A percentile compares a stretch with the other conserved stretches of the same genome.
Conservation (phyloP, 176 grass and related monocot genomes). For the Carex cristatella region DNA sequence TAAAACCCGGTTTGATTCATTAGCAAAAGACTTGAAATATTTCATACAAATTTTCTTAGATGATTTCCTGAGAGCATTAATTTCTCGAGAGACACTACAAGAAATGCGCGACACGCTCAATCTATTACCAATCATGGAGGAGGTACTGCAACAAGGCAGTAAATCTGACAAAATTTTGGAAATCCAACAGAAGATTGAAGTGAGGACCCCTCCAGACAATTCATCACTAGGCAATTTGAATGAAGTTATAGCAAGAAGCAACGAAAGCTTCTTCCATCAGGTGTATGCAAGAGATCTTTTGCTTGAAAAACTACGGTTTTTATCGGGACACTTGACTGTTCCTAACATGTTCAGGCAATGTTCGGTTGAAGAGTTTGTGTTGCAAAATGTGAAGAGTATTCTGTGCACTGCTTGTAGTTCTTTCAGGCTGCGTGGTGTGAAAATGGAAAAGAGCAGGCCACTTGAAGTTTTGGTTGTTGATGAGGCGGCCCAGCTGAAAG, state of each 20-base stretch:
- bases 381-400: constrained; percentile 32
- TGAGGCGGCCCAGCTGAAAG: constrained; percentile 74
- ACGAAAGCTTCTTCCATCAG: neutral
- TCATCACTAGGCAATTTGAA: constrained; percentile 16
- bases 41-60: constrained; percentile 19
- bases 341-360: neutral
- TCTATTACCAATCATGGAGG: constrained; percentile 1
- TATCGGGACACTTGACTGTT: constrained; percentile 25
- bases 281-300: constrained; percentile 16
- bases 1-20: neutral
- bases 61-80: constrained; percentile 36
- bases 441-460: neutral
- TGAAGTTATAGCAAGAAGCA: neutral
- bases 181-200: constrained; percentile 4
- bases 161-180: constrained; percentile 4
- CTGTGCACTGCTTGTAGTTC: constrained; percentile 59
- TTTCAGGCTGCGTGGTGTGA: constrained; percentile 17
- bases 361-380: constrained; percentile 26
- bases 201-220: neutral
- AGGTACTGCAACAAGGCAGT: neutral
- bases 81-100: constrained; percentile 10
- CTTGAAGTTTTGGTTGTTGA: constrained; percentile 56
- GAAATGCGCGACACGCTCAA: neutral
- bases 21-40: neutral
- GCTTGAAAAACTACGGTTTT: neutral